Conservation (phyloP, 2,329 filamentous ascomycete species). For the Knufia petricola region DNA sequence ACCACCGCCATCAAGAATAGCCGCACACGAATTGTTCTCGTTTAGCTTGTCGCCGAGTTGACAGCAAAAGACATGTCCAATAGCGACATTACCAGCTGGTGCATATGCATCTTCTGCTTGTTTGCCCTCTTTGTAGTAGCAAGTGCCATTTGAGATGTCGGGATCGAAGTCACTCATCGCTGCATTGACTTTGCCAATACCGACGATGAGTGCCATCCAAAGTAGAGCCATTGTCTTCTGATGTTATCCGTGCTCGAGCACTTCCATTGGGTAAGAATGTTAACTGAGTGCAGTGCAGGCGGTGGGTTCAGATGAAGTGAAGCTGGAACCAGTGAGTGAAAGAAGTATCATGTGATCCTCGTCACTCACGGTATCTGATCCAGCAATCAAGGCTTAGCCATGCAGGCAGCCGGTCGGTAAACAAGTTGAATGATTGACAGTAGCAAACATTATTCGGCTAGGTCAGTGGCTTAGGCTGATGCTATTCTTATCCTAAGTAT, state of each 20-base stretch:
- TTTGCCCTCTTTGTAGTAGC: conserved; percentile 15
- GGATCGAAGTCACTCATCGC: conserved; percentile 15
- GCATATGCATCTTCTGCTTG: conserved; percentile 17
- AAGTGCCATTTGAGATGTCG: conserved; percentile 21
- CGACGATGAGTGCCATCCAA: neutral
- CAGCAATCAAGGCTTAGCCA: no score
- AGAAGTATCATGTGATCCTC: neutral
- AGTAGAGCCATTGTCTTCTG: neutral
- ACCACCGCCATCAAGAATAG: no score
- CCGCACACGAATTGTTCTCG: conserved; percentile 20
- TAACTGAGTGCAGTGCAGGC: no score
- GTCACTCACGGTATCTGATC: neutral
- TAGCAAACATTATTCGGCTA: conserved; percentile 2
- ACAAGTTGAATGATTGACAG: neutral
- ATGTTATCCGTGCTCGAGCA: neutral
- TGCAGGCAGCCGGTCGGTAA: neutral
- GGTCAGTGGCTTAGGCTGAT: neutral
- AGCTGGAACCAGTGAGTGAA: neutral
- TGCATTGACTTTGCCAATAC: neutral
- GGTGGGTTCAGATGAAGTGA: no score
- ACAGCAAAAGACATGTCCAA: conserved; percentile 20
- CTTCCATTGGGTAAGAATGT: no score
- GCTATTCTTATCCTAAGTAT: neutral
- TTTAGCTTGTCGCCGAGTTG: conserved; percentile 18
- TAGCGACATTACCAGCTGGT: conserved; percentile 21